Conservation (phyloP, 192 early-diverging fungal genomes). For the Coemansia sp. region DNA sequence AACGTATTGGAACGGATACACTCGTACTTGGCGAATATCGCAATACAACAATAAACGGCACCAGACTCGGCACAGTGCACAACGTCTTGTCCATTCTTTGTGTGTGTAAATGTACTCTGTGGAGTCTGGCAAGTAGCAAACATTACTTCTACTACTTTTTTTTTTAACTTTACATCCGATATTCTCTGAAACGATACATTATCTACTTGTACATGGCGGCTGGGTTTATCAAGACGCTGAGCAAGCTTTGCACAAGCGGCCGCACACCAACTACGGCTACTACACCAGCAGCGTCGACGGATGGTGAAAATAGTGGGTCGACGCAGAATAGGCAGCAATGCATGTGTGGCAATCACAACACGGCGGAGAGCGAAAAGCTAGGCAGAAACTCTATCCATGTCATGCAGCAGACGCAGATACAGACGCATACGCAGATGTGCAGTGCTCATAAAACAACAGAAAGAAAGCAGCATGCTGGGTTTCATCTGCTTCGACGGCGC, state of each 20-base stretch:
- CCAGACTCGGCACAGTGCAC: too few species aligned
- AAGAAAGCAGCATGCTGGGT: too few species aligned
- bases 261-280: background rate
- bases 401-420: constrained; percentile 31
- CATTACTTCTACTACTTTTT: background rate
- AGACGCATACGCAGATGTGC: background rate
- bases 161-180: background rate
- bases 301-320: too few species aligned
- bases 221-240: background rate
- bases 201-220: background rate
- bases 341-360: background rate
- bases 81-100: too few species aligned
- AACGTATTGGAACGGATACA: too few species aligned
- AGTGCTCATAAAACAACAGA: too few species aligned
- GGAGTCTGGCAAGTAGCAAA: background rate
- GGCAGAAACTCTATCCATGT: constrained; percentile 30
- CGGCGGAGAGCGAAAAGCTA: background rate
- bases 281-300: background rate
- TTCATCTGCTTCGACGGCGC: too few species aligned
- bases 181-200: background rate
- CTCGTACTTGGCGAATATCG: too few species aligned
- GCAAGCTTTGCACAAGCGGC: background rate
- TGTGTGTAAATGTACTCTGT: too few species aligned
- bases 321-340: too few species aligned
- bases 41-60: too few species aligned